These are phyloP conservation scores for Chalciporus sphaerocephalus DNA, from an alignment of 768 basidiomycete species.

Conservation along the genomic window DNA sequence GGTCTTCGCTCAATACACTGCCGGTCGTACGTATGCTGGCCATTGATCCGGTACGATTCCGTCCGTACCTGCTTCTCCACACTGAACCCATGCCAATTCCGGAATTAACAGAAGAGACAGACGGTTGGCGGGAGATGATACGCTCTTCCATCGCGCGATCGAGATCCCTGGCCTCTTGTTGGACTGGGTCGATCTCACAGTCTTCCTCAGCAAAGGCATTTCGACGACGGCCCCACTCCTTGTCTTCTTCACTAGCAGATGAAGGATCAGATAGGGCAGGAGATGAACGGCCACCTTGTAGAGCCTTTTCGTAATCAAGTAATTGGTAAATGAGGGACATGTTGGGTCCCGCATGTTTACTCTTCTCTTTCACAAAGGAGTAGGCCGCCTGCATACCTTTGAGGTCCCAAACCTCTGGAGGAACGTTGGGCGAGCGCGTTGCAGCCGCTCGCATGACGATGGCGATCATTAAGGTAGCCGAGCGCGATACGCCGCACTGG, in stretches of 20 bases:
- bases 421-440: slow-evolving; percentile 56
- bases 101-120: slow-evolving; percentile 59
- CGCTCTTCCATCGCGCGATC: slow-evolving; percentile 89
- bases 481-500: slow-evolving; percentile 90
- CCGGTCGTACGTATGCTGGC: slow-evolving; percentile 65
- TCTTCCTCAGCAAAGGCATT: slow-evolving; percentile 44
- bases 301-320: slow-evolving; percentile 80
- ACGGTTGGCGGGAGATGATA: slow-evolving; percentile 67
- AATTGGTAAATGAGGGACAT: slow-evolving; percentile 96
- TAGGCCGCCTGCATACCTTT: slow-evolving; percentile 91
- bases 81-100: slow-evolving; percentile 64
- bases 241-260: slow-evolving; percentile 58
- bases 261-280: slow-evolving; percentile 54
- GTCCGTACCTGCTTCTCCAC: slow-evolving; percentile 63
- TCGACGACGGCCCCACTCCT: slow-evolving; percentile 76
- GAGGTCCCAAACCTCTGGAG: slow-evolving; percentile 71
- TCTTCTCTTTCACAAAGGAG: slow-evolving; percentile 84
- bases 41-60: slow-evolving; percentile 70
- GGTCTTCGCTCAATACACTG: slow-evolving; percentile 73
- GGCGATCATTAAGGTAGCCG: slow-evolving; percentile 85
- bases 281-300: slow-evolving; percentile 49
- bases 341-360: slow-evolving; percentile 84
- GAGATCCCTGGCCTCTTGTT: slow-evolving; percentile 76
- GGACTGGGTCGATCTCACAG: slow-evolving; percentile 50
- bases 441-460: slow-evolving; percentile 92